Evolutionary conservation across 1,284 basidiomycete species (phyloP).

Genomic region (Blastosporella zonata): DNA sequence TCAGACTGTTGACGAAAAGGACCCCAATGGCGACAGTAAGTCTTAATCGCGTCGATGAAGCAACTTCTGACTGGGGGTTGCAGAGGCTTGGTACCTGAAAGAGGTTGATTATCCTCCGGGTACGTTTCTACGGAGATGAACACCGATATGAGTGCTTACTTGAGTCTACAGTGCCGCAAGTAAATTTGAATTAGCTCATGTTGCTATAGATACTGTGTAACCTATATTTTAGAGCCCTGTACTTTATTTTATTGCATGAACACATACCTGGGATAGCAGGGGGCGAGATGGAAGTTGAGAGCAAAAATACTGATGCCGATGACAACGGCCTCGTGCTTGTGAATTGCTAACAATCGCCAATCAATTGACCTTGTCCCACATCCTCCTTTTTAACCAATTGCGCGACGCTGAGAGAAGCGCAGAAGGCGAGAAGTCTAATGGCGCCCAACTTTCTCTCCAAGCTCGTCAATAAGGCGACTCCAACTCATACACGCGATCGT

Average conservation of each 20-base stretch:
- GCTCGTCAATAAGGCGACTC: slow-evolving; percentile 38
- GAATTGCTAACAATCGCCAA: slow-evolving; percentile 1
- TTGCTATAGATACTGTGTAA: neutral
- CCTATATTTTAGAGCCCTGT: neutral
- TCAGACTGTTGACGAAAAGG: slow-evolving; percentile 27
- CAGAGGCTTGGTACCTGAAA: slow-evolving; percentile 22
- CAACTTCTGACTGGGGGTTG: neutral
- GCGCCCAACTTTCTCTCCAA: slow-evolving; percentile 50
- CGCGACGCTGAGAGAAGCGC: neutral
- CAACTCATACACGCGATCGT: slow-evolving; percentile 25
- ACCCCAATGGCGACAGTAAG: slow-evolving; percentile 43
- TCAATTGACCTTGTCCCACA: slow-evolving; percentile 7
- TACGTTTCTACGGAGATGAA: slow-evolving; percentile 3
- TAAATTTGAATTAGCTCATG: neutral
- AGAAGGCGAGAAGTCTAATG: slow-evolving; percentile 29
- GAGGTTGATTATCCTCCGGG: slow-evolving; percentile 21
- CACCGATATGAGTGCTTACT: neutral
- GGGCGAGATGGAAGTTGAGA: neutral
- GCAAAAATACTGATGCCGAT: neutral
- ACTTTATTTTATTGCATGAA: neutral
- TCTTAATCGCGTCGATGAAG: neutral
- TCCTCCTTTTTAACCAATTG: neutral
- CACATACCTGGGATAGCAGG: neutral
- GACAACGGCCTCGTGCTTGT: slow-evolving; percentile 5
- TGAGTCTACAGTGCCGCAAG: slow-evolving; percentile 11